Conservation (phyloP, 1,284 basidiomycete genomes). For the Volvariella volvacea region DNA sequence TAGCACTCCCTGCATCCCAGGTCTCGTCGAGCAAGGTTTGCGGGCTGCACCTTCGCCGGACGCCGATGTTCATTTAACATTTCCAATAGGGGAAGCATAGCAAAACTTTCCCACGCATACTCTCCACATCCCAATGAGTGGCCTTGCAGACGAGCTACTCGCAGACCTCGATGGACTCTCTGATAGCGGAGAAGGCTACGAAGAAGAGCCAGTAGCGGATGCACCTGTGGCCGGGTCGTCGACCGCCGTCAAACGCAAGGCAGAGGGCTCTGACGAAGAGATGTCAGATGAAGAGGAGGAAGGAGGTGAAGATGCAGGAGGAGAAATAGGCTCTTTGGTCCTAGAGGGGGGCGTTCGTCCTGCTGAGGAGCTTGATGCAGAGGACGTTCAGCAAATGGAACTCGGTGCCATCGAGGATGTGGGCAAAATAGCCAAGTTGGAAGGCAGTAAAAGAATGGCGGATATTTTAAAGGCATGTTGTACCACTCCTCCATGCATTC, state of each 20-base stretch:
- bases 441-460: constrained; percentile 77
- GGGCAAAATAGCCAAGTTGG: constrained; percentile 81
- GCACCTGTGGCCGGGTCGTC: constrained; percentile 17
- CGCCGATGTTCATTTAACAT: too few species aligned
- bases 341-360: constrained; percentile 88
- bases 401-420: constrained; percentile 80
- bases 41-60: too few species aligned
- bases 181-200: constrained; percentile 53
- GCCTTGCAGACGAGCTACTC: constrained; percentile 81
- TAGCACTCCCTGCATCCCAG: too few species aligned
- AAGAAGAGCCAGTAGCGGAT: constrained; percentile 32
- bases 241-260: constrained; percentile 54
- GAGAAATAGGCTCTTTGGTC: constrained; percentile 56
- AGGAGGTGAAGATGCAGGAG: constrained; percentile 32
- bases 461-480: constrained; percentile 73
- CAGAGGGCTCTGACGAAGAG: constrained; percentile 40
- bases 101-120: too few species aligned
- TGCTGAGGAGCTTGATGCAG: constrained; percentile 88
- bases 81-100: too few species aligned
- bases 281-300: constrained; percentile 42
- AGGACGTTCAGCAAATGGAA: constrained; percentile 92
- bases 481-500: not conserved
- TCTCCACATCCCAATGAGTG: constrained; percentile 43
- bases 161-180: constrained; percentile 81
- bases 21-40: too few species aligned